Percentiles rank a stretch among this genome's conserved stretches.
phyloP scores from a whole-genome alignment of 2,329 filamentous ascomycete genomes.

The Stenocarpella maydis region DNA sequence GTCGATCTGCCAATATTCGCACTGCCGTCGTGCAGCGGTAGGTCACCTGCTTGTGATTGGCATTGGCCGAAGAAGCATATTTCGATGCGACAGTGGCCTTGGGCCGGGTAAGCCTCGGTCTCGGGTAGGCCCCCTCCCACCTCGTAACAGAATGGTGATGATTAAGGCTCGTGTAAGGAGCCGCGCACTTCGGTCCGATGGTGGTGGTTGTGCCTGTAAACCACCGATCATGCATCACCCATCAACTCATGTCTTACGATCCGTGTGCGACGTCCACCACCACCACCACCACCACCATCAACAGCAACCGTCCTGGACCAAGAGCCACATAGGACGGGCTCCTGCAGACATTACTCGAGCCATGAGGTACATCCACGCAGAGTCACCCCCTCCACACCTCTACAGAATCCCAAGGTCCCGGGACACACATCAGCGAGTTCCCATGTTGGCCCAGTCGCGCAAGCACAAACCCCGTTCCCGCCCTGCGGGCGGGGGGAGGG shows the following conservation, averaged over 20 bases:
- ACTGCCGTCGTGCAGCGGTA: background rate
- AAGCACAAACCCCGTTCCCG: slow-evolving; percentile 1
- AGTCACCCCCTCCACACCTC: slow-evolving; percentile 4
- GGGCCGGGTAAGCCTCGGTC: slow-evolving; percentile 13
- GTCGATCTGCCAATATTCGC: background rate
- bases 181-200: background rate
- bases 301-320: slow-evolving; percentile 16
- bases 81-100: slow-evolving; percentile 24
- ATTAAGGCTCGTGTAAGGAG: slow-evolving; percentile 16
- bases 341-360: slow-evolving; percentile 3
- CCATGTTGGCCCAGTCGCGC: slow-evolving; percentile 15
- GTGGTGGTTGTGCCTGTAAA: slow-evolving; percentile 26
- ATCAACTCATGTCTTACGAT: slow-evolving; percentile 20
- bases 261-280: background rate
- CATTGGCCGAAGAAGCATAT: slow-evolving; percentile 24
- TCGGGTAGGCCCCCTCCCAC: background rate
- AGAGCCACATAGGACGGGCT: slow-evolving; percentile 3
- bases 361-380: slow-evolving; percentile 6
- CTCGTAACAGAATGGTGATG: slow-evolving; percentile 4
- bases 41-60: background rate
- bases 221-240: slow-evolving; percentile 6
- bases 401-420: background rate
- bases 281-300: background rate
- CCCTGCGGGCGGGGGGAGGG: slow-evolving; percentile 2
- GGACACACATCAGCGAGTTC: slow-evolving; percentile 3